Conservation (phyloP, 2,329 filamentous ascomycete species). For the Hymenoscyphus linearis region DNA sequence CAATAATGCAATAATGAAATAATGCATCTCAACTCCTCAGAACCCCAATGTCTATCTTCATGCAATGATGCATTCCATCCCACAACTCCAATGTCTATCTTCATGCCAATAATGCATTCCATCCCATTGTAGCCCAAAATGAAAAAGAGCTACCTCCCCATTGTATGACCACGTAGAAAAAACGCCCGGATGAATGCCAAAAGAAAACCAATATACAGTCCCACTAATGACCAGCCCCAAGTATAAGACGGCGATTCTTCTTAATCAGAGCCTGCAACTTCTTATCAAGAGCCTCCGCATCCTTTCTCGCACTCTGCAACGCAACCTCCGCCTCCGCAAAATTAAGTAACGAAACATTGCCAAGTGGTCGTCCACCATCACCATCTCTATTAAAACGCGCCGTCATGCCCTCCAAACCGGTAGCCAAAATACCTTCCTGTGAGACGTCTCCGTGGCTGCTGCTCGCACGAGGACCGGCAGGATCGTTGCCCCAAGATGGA, state of each 20-base stretch:
- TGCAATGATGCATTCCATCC: no score
- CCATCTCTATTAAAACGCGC: constrained; percentile 30
- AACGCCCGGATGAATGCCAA: neutral
- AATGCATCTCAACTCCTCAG: no score
- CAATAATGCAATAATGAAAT: no score
- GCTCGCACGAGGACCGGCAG: constrained; percentile 17
- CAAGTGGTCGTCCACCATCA: constrained; percentile 25
- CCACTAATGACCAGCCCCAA: constrained; percentile 29
- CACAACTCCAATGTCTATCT: no score
- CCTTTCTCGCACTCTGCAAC: constrained; percentile 45
- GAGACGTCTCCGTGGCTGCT: constrained; percentile 18
- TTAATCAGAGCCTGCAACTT: constrained; percentile 53
- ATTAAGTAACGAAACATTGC: constrained; percentile 45
- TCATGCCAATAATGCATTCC: neutral
- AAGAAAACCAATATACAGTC: neutral
- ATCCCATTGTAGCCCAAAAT: neutral
- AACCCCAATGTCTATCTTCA: no score
- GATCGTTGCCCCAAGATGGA: constrained; percentile 26
- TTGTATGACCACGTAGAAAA: no score
- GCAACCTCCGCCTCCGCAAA: constrained; percentile 59
- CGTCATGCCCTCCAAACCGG: constrained; percentile 30
- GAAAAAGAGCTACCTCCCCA: neutral
- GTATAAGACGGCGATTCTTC: constrained; percentile 51
- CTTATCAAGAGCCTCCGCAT: constrained; percentile 59
- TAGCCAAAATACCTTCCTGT: constrained; percentile 29